phyloP scores from a whole-genome alignment of 192 early-diverging fungal genomes.

The Ambispora gerdemannii region DNA sequence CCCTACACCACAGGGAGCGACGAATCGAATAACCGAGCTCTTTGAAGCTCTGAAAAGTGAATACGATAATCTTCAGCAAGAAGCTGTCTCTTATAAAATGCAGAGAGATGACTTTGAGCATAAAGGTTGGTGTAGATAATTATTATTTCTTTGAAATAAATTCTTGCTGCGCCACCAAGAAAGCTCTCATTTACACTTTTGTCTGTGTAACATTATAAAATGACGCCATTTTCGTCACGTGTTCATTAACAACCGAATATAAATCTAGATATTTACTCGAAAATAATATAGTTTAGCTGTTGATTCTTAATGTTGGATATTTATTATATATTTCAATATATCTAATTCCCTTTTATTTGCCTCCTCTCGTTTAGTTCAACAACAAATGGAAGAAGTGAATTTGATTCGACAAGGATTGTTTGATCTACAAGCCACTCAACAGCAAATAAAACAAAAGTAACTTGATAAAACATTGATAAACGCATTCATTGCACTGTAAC shows the following conservation, averaged over 20 bases:
- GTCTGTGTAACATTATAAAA: conserved; percentile 7
- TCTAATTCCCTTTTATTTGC: background rate
- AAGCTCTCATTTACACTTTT: conserved; percentile 3
- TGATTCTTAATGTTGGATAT: no score
- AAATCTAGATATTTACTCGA: no score
- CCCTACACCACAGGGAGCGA: conserved; percentile 39
- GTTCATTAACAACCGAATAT: no score
- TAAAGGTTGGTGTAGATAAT: conserved; percentile 60
- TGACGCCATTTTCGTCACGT: background rate
- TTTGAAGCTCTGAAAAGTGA: conserved; percentile 80
- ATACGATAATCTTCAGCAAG: conserved; percentile 75
- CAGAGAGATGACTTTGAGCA: conserved; percentile 88
- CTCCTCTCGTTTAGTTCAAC: conserved; percentile 17
- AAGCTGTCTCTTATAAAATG: conserved; percentile 63
- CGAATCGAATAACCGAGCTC: conserved; percentile 66
- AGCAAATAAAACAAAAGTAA: conserved; percentile 31
- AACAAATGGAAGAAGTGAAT: conserved; percentile 28
- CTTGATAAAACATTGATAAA: background rate
- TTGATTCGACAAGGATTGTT: conserved; percentile 28
- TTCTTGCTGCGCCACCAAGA: background rate
- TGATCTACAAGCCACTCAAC: conserved; percentile 28
- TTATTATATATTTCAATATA: background rate
- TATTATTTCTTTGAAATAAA: background rate
- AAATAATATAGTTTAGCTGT: no score
- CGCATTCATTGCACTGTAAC: background rate